Evolutionary conservation across 768 basidiomycete species (phyloP).

Genomic region (Multifurca ochricompacta): DNA sequence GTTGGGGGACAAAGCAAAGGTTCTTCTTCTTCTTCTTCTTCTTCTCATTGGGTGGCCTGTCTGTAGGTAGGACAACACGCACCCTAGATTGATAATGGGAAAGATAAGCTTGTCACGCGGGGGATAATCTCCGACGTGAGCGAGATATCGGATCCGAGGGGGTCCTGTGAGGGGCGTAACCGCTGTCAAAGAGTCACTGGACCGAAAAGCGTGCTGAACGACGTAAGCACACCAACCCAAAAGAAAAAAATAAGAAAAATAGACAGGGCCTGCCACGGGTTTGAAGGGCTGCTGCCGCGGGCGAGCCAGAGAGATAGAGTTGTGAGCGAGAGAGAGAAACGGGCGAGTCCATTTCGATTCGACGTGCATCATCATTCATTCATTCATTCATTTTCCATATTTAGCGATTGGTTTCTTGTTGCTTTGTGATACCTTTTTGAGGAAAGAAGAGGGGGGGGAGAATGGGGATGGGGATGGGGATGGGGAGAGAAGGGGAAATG

Average conservation of each 20-base stretch:
- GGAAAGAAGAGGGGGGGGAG: too few species aligned
- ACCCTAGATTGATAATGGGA: background rate
- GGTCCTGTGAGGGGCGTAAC: background rate
- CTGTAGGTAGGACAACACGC: background rate
- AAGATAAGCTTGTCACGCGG: slow-evolving; percentile 11
- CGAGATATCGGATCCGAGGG: slow-evolving; percentile 11
- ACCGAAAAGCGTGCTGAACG: background rate
- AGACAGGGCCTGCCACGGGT: too few species aligned
- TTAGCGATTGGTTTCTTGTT: too few species aligned
- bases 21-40: too few species aligned
- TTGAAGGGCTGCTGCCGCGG: slow-evolving; percentile 7
- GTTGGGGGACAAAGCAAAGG: background rate
- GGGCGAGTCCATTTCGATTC: background rate
- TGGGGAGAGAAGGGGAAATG: background rate
- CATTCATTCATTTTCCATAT: slow-evolving; percentile 1
- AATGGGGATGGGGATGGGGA: background rate
- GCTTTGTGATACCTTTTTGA: background rate
- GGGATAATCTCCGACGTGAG: slow-evolving; percentile 5
- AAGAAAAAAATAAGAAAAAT: too few species aligned
- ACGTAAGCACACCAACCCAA: slow-evolving; percentile 13
- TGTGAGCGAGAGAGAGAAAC: background rate
- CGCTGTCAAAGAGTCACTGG: slow-evolving; percentile 7
- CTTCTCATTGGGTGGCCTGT: too few species aligned
- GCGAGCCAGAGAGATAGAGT: background rate
- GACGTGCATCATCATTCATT: background rate